Evolutionary conservation across 805 yeast species (phyloP), one percentile per base, ranked within the genome.

Genomic region (Lipomyces kockii): DNA sequence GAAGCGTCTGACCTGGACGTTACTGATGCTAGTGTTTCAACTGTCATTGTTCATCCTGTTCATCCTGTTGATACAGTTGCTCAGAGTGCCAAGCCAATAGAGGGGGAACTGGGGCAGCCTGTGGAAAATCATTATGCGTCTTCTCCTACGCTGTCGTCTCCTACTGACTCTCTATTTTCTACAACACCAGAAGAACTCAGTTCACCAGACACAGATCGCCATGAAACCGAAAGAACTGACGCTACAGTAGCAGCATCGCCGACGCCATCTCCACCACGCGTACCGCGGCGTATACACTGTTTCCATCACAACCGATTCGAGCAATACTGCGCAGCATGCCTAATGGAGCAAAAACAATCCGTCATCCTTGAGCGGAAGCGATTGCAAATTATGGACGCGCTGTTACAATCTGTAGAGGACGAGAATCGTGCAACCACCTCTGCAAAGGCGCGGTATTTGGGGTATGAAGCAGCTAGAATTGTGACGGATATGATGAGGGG

Each of bases 321-420:
- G 49, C 49, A 17, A 43, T 43, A 17, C 49, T 43, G 49, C 22
- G 49, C 49, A 3, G 49, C 49, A n/a, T 43, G 49, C 49, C 20
- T 43, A 22, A 43, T 43, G 49, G 49, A 43, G 49, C 49, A 17
- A 43, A 43, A 43, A 43, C 49, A 43, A n/a, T 43, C 49, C 49
- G 49, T n/a, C 2, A 43, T 43, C 22, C 49, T 43, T 43, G 49
- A 43, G 49, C 49, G 49, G 49, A 43, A 43, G 14, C 49, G 49
- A 43, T 43, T 43, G 49, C 49, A 43, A 43, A 43, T 43, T 8
- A 43, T 43, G 49, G 49, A 43, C 49, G 49, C 49, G 22, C 49
- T 43, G 49, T 43, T 43, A 43, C 49, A 43, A 43, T 43, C 49
- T n/a, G 49, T 43, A 22, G 49, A 43, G 49, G 49, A 43, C 49